phyloP scores from a whole-genome alignment of 78 protist genomes.

The Creolimax fragrantissima region DNA sequence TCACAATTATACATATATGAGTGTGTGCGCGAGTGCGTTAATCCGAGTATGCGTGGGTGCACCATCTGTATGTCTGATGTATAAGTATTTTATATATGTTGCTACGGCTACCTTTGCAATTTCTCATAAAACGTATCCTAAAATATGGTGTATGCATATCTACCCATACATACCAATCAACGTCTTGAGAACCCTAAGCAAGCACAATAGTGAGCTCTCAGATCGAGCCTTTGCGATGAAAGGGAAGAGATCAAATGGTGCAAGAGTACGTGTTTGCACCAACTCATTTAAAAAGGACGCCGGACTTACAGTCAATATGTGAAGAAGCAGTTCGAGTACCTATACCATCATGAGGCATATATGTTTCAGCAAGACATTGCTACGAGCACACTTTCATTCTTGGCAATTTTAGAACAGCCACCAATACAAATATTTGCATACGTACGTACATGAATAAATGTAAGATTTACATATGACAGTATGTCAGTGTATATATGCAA shows the following conservation, averaged over 20 bases:
- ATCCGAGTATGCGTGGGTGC: background rate
- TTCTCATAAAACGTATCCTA: background rate
- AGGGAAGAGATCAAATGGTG: background rate
- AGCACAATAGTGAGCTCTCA: background rate
- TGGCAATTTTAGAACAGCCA: too few relatives aligned
- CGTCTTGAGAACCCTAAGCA: background rate
- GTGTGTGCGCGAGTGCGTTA: background rate
- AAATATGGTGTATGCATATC: background rate
- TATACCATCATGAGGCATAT: too few relatives aligned
- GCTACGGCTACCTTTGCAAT: background rate
- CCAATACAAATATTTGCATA: background rate
- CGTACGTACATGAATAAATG: background rate
- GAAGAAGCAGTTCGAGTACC: background rate
- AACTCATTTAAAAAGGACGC: background rate
- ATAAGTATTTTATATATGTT: too few relatives aligned
- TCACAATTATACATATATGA: background rate
- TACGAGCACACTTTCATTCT: too few relatives aligned
- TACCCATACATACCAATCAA: background rate
- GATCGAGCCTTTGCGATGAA: background rate
- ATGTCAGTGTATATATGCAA: background rate
- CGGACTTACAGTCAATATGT: background rate
- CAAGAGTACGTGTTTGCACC: background rate
- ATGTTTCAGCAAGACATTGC: too few relatives aligned
- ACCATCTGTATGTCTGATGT: too few relatives aligned
- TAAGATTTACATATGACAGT: background rate